phyloP scores from a whole-genome alignment of 1,284 basidiomycete genomes.

The Abortiporus biennis region DNA sequence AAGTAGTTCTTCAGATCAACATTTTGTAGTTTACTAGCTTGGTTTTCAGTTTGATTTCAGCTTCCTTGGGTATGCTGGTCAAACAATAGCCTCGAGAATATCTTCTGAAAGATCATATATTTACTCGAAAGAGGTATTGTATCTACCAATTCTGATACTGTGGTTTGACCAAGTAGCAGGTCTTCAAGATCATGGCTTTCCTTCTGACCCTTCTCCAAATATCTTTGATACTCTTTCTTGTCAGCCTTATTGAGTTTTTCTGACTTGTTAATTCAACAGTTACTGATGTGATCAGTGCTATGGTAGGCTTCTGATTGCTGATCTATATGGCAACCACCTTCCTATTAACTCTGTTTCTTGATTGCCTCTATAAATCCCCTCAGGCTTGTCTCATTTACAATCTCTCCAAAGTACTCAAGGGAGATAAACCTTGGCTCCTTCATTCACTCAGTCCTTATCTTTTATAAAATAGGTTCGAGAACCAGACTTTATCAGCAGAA shows the following conservation, averaged over 20 bases:
- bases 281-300: neutral
- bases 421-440: neutral
- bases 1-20: slow-evolving; percentile 13
- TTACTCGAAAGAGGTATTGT: slow-evolving; percentile 1
- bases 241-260: slow-evolving; percentile 14
- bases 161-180: slow-evolving; percentile 17
- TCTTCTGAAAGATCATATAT: neutral
- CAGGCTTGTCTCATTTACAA: too few relatives aligned
- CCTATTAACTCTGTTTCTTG: neutral
- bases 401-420: neutral
- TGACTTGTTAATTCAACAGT: slow-evolving; percentile 7
- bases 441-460: too few relatives aligned
- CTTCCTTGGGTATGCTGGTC: slow-evolving; percentile 4
- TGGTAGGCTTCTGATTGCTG: neutral
- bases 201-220: slow-evolving; percentile 20
- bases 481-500: too few relatives aligned
- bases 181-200: slow-evolving; percentile 19
- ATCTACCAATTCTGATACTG: slow-evolving; percentile 18
- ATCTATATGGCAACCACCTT: neutral
- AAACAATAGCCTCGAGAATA: slow-evolving; percentile 5
- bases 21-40: neutral
- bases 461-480: too few relatives aligned
- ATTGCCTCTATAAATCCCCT: slow-evolving; percentile 1
- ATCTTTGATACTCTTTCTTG: slow-evolving; percentile 16
- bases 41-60: neutral